Conservation (phyloP, 306 rosid genomes). For the Malus asiatica region DNA sequence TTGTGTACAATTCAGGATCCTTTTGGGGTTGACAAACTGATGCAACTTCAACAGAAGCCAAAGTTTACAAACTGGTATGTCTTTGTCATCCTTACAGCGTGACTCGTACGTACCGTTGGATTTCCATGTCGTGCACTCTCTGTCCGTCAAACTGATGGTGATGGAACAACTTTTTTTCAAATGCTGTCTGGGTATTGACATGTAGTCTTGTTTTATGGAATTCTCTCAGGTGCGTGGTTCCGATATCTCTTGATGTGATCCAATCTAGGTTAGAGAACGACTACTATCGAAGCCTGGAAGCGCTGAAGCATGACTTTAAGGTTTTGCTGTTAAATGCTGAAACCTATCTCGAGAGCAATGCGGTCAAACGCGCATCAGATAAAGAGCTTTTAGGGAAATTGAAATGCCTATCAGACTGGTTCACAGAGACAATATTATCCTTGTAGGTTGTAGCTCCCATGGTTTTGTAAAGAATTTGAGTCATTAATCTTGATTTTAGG, state of each 20-base stretch:
- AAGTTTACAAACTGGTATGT: slow-evolving; percentile 71
- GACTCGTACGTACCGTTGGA: neutral
- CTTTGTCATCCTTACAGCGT: neutral
- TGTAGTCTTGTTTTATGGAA: neutral
- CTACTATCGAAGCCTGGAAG: slow-evolving; percentile 84
- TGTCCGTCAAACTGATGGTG: too few species aligned
- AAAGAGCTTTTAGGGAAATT: slow-evolving; percentile 35
- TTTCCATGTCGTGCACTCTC: neutral
- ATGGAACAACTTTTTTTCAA: neutral
- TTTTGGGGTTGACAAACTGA: slow-evolving; percentile 60
- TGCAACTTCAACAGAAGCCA: slow-evolving; percentile 46
- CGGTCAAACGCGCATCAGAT: slow-evolving; percentile 32
- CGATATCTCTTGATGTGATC: slow-evolving; percentile 68
- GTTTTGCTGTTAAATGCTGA: slow-evolving; percentile 57
- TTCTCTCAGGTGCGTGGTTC: slow-evolving; percentile 76
- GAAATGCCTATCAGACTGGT: slow-evolving; percentile 83
- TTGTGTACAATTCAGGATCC: slow-evolving; percentile 57
- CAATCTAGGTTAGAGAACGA: slow-evolving; percentile 67
- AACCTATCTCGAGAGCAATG: slow-evolving; percentile 55
- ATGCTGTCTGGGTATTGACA: neutral
- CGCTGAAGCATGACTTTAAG: slow-evolving; percentile 68
- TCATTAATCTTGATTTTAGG: slow-evolving; percentile 18
- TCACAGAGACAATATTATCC: slow-evolving; percentile 44
- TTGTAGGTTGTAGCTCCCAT: slow-evolving; percentile 43
- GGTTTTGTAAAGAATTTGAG: slow-evolving; percentile 13